Base-by-base conservation (phyloP, 257 asterid genomes). In the Solanum corneliomulleri region DNA sequence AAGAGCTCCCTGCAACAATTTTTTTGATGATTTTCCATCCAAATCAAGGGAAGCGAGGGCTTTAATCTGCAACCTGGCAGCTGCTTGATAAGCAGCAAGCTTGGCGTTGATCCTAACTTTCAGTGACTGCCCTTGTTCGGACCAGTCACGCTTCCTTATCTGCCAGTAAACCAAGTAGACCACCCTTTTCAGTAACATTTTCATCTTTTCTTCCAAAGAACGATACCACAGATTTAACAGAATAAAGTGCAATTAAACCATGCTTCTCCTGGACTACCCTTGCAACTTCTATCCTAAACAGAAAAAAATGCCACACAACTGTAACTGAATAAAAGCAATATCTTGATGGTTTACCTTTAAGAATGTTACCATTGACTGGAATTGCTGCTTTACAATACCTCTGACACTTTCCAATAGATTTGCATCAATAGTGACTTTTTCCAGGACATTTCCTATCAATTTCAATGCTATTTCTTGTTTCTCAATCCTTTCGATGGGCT, bases 131-230 rank as follows among this genome's bases (percentile, higher is more conserved):
- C 99, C 99, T 86, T 97, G 99, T 89, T 93, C 98, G 6, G 98
- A 89, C 99, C 99, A 97, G 88, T 94, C 98, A 11, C 95, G 94
- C 94, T 94, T 96, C 90, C 96, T 93, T 86, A 94, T 93, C 99
- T 97, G 95, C 89, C 86, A 89, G 56, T 37, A 35, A 89, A 87
- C 71, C 87, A 92, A 85, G 64, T 71, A 66, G 89, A 85, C 72
- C 87, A 86, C 64, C 85, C 86, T 88, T 86, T 81, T 87, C 83
- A 56, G 66, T 23, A 66, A 81, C 15, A 8, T 58, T 75, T 85
- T 27, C 86, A 49, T 84, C 45, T 90, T 82, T 41, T 39, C 78
- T 78, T 29, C 41, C 41, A 82, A 39, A 39, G 44, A 64, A 64
- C 29, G 82, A 81, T 47, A 77, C 76, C 42, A 35, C 75, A 71